These are phyloP conservation scores for Penicillium egyptiacum DNA, from an alignment of 495 filamentous ascomycete species.

Conservation along the genomic window DNA sequence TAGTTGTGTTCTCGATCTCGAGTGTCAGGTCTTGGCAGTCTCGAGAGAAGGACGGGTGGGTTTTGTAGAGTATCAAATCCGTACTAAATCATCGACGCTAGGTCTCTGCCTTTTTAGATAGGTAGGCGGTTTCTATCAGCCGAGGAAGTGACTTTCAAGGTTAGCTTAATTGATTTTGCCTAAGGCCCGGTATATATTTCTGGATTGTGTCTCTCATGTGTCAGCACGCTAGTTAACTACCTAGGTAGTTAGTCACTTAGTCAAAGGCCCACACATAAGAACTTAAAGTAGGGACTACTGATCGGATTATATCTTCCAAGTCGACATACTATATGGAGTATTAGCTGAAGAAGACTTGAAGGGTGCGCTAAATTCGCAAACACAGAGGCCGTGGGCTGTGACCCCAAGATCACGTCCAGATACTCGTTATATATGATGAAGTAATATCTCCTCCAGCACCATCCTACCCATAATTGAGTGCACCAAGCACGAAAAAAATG, in stretches of 20 bases:
- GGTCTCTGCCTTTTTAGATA: not conserved
- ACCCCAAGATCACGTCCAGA: not conserved
- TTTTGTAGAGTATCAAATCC: not conserved
- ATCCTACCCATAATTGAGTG: not conserved
- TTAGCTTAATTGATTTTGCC: not conserved
- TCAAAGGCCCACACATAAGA: not conserved
- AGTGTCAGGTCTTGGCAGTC: conserved; percentile 1
- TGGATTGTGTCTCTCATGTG: not conserved
- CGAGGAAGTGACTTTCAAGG: not conserved
- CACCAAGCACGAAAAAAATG: not conserved
- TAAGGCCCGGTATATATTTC: not conserved
- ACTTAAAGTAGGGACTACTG: not conserved
- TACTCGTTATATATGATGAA: not conserved
- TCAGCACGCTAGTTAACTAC: not conserved
- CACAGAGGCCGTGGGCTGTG: not conserved
- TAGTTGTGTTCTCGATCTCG: conserved; percentile 9
- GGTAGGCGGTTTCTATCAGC: not conserved
- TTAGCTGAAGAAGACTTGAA: not conserved
- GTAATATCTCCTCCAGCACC: not conserved
- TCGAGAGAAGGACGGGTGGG: not conserved
- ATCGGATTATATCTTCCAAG: not conserved
- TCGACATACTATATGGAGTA: not conserved
- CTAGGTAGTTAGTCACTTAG: no score
- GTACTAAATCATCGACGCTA: not conserved
- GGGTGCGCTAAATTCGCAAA: not conserved